Conservation (phyloP, 192 early-diverging fungal genomes). For the Backusella tuberculispora region DNA sequence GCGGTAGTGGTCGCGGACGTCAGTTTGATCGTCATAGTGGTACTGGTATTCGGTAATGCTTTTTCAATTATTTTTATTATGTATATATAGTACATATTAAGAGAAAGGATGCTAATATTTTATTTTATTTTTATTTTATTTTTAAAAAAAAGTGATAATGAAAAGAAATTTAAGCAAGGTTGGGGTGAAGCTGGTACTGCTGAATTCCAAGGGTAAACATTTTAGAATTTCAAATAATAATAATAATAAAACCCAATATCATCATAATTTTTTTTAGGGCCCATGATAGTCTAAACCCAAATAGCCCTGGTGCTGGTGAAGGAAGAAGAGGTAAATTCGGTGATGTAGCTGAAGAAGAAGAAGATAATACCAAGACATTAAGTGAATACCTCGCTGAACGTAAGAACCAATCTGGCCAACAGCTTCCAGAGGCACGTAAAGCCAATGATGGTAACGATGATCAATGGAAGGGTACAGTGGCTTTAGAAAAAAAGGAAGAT, state of each 20-base stretch:
- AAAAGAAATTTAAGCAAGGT: conserved; percentile 87
- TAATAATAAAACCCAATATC: background rate
- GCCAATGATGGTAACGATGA: conserved; percentile 88
- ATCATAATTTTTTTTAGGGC: background rate
- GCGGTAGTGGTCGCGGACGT: conserved; percentile 34
- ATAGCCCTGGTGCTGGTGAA: conserved; percentile 32
- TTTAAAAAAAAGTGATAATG: conserved; percentile 58
- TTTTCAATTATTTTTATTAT: background rate
- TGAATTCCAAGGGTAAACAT: conserved; percentile 53
- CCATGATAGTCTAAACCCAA: conserved; percentile 25
- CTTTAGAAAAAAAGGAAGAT: conserved; percentile 75
- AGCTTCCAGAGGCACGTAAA: conserved; percentile 65
- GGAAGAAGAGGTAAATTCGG: conserved; percentile 22
- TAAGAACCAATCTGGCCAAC: conserved; percentile 45
- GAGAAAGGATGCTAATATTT: background rate
- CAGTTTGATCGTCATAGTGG: conserved; percentile 84
- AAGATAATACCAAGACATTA: conserved; percentile 81
- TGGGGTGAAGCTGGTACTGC: conserved; percentile 72
- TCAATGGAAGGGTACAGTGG: conserved; percentile 77
- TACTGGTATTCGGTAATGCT: conserved; percentile 57
- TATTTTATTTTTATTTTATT: background rate
- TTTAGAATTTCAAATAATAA: background rate
- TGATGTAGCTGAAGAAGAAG: conserved; percentile 62
- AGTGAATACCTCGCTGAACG: conserved; percentile 80
- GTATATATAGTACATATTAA: background rate